A percentile compares a stretch with the other conserved stretches of the same genome.
These are phyloP conservation scores for Aureobasidium sp. DNA, from an alignment of 2,329 filamentous ascomycete species.

Conservation along the genomic window DNA sequence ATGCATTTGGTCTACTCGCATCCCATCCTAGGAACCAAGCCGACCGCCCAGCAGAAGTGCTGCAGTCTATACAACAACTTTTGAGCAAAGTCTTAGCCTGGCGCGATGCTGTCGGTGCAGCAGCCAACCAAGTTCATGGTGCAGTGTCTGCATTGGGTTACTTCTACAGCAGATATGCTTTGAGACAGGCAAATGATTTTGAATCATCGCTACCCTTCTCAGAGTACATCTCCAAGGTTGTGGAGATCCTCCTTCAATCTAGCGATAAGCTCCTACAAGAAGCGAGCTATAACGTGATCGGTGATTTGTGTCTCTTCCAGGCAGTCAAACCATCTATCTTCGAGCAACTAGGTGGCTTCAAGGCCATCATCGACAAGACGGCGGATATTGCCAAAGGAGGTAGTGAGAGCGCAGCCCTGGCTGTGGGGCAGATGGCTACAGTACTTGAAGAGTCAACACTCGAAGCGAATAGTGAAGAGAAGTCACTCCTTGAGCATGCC, in stretches of 20 bases:
- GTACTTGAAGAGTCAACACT: conserved; percentile 44
- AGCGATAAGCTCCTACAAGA: conserved; percentile 52
- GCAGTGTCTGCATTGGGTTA: conserved; percentile 53
- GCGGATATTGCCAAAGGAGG: conserved; percentile 66
- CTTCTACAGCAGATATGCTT: conserved; percentile 50
- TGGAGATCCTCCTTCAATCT: conserved; percentile 48
- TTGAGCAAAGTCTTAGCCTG: conserved; percentile 45
- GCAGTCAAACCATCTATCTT: conserved; percentile 41
- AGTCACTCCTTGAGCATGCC: conserved; percentile 47
- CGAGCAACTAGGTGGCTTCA: conserved; percentile 18
- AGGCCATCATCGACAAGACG: conserved; percentile 53
- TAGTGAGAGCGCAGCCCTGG: conserved; percentile 73
- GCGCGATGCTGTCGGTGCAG: conserved; percentile 54
- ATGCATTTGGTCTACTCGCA: conserved; percentile 67
- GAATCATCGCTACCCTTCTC: conserved; percentile 24
- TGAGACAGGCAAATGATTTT: conserved; percentile 33
- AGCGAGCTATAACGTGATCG: conserved; percentile 51
- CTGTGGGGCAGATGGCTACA: conserved; percentile 69
- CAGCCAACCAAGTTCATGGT: conserved; percentile 54
- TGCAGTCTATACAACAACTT: conserved; percentile 40
- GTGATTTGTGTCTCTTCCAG: conserved; percentile 55
- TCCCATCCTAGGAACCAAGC: conserved; percentile 47
- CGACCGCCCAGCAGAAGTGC: conserved; percentile 35
- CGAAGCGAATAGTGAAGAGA: conserved; percentile 29
- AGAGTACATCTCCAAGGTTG: conserved; percentile 37